phyloP scores from a whole-genome alignment of 495 filamentous ascomycete genomes.

The Letharia lupina region DNA sequence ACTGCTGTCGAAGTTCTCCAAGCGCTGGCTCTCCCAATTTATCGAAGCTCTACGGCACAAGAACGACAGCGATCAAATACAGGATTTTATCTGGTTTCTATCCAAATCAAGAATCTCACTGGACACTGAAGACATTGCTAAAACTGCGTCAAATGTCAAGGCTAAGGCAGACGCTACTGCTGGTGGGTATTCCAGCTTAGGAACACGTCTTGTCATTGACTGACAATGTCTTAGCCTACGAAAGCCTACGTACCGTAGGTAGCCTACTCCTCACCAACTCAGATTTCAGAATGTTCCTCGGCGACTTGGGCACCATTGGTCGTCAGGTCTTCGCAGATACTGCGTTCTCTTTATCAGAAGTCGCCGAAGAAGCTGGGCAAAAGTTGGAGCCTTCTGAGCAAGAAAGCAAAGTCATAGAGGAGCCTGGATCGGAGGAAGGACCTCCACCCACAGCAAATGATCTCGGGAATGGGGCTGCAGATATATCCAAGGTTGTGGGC shows the following conservation, averaged over 20 bases:
- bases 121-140: constrained; percentile 57
- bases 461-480: constrained; percentile 50
- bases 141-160: constrained; percentile 54
- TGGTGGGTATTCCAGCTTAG: constrained; percentile 41
- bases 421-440: constrained; percentile 49
- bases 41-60: constrained; percentile 73
- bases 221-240: constrained; percentile 51
- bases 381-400: constrained; percentile 57
- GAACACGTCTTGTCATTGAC: not conserved
- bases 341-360: constrained; percentile 62
- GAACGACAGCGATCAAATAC: constrained; percentile 76
- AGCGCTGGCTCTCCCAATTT: constrained; percentile 62
- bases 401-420: constrained; percentile 48
- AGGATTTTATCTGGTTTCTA: constrained; percentile 86
- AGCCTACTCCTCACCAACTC: constrained; percentile 78
- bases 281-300: constrained; percentile 79
- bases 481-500: constrained; percentile 55
- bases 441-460: constrained; percentile 49
- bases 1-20: constrained; percentile 59
- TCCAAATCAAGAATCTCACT: constrained; percentile 60
- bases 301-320: constrained; percentile 70
- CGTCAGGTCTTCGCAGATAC: constrained; percentile 85
- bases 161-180: constrained; percentile 70
- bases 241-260: constrained; percentile 75
- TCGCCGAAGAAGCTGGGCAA: constrained; percentile 63